Evolutionary conservation across 179 eudicot species (phyloP).

Genomic region (Gypsophila paniculata): DNA sequence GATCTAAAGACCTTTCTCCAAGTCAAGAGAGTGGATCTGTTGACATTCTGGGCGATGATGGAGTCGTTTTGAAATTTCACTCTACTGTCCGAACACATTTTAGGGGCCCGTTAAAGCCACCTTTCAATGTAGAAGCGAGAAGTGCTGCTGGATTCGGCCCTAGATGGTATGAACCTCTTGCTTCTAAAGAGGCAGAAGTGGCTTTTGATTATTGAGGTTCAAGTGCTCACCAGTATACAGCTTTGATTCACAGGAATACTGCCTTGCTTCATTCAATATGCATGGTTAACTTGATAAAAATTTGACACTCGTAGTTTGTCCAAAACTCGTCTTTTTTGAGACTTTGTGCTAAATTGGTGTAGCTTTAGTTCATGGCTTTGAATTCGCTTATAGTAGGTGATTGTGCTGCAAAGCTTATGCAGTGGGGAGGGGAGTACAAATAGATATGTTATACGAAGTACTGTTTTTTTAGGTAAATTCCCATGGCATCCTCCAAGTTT

Average conservation of each 20-base stretch:
- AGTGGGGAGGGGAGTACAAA: too few species aligned
- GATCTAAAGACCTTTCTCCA: conserved; percentile 35
- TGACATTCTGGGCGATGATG: conserved; percentile 32
- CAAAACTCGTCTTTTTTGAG: too few species aligned
- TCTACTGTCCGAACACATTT: conserved; percentile 54
- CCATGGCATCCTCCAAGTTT: too few species aligned
- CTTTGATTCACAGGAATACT: background rate
- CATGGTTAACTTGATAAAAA: too few species aligned
- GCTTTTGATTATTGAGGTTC: conserved; percentile 7
- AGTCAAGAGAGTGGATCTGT: conserved; percentile 9
- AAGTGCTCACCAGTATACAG: background rate
- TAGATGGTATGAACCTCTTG: conserved; percentile 87
- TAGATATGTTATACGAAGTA: too few species aligned
- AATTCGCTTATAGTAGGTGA: too few species aligned
- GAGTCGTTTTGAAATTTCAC: conserved; percentile 61
- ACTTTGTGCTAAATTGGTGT: too few species aligned
- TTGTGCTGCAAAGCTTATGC: too few species aligned
- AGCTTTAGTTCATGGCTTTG: too few species aligned
- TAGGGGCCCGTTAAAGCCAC: conserved; percentile 86
- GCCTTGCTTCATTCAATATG: background rate
- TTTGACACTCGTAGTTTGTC: too few species aligned
- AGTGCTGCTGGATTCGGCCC: conserved; percentile 89
- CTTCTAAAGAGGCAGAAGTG: conserved; percentile 37
- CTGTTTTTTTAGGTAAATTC: too few species aligned
- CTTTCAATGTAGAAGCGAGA: conserved; percentile 85